Evolutionary conservation across 2,329 filamentous ascomycete species (phyloP).

Genomic region (Fusarium papillatum): DNA sequence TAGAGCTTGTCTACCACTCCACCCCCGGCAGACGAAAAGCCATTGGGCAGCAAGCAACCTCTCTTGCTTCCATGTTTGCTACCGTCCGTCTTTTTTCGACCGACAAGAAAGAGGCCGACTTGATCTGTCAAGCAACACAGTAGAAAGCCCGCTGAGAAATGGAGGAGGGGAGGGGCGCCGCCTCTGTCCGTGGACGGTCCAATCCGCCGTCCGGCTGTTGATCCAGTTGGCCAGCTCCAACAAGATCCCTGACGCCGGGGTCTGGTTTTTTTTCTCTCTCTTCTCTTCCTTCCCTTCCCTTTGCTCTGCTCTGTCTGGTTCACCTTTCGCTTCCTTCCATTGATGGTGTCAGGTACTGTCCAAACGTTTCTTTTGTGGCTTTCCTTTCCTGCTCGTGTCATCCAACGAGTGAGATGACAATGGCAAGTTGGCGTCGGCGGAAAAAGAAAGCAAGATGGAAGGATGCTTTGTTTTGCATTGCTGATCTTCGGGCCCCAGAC

Average conservation of each 20-base stretch:
- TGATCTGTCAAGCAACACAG: neutral
- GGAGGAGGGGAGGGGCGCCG: slow-evolving; percentile 20
- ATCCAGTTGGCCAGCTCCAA: slow-evolving; percentile 60
- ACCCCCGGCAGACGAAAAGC: slow-evolving; percentile 3
- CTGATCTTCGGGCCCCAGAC: slow-evolving; percentile 26
- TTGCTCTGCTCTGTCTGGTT: slow-evolving; percentile 5
- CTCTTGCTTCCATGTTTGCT: slow-evolving; percentile 17
- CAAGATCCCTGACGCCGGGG: slow-evolving; percentile 40
- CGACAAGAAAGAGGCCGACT: neutral
- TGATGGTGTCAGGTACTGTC: slow-evolving; percentile 15
- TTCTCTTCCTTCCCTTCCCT: neutral
- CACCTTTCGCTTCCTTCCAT: neutral
- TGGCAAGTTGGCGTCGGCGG: slow-evolving; percentile 10
- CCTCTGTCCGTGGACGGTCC: slow-evolving; percentile 44
- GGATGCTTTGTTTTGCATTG: slow-evolving; percentile 21
- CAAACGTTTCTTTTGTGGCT: slow-evolving; percentile 21
- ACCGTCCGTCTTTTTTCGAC: neutral
- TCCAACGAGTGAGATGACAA: slow-evolving; percentile 8
- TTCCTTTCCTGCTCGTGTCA: slow-evolving; percentile 5
- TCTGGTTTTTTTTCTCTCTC: neutral
- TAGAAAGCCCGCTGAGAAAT: slow-evolving; percentile 10
- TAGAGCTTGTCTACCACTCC: neutral
- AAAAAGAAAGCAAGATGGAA: slow-evolving; percentile 20
- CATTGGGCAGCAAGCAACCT: slow-evolving; percentile 54
- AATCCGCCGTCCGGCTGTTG: slow-evolving; percentile 54